Percentiles rank a stretch among this genome's conserved stretches.
Conservation (phyloP, 768 basidiomycete genomes). For the Rhodocollybia butyracea region DNA sequence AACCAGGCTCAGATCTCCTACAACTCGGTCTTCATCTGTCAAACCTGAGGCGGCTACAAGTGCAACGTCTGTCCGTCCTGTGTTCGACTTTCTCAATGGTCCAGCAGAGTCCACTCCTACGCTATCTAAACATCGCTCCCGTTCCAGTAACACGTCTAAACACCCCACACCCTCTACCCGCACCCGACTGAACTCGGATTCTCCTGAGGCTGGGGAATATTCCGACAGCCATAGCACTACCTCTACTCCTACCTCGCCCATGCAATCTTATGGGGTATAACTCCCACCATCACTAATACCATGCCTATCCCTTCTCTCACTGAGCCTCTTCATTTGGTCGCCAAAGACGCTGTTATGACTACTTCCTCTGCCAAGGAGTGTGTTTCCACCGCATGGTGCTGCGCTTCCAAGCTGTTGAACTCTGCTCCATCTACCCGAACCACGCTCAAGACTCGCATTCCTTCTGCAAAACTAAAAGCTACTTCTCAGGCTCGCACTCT, state of each 20-base stretch:
- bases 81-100: background rate
- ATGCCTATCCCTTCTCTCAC: no score
- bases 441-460: background rate
- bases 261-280: background rate
- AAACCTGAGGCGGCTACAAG: no score
- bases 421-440: background rate
- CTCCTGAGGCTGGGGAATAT: background rate
- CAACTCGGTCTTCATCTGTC: background rate
- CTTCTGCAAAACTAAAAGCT: background rate
- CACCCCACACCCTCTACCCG: background rate
- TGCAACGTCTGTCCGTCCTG: background rate
- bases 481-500: background rate
- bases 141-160: background rate
- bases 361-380: background rate
- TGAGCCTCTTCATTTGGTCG: background rate
- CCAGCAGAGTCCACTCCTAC: background rate
- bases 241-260: slow-evolving; percentile 1
- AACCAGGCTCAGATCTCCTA: background rate
- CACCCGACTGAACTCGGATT: background rate
- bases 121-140: background rate
- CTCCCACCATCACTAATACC: background rate
- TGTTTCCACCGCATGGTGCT: background rate
- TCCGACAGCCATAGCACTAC: background rate
- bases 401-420: background rate
- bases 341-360: background rate